phyloP scores from a whole-genome alignment of 2,329 filamentous ascomycete species.

The Alternaria panax region DNA sequence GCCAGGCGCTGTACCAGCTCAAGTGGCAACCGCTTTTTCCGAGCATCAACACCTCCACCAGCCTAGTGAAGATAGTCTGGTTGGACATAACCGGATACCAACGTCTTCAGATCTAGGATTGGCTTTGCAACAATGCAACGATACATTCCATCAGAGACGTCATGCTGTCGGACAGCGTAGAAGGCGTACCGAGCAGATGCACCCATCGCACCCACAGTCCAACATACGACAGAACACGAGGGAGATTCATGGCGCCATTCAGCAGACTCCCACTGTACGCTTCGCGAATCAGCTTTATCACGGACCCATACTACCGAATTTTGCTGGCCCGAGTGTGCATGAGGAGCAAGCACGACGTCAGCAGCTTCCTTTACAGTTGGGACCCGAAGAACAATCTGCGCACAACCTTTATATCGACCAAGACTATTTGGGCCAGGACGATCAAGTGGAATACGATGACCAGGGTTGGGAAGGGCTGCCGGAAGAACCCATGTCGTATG shows the following conservation, averaged over 20 bases:
- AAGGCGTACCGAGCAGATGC: not conserved
- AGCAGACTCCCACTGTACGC: conserved; percentile 24
- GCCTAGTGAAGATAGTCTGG: not conserved
- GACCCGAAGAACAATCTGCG: not conserved
- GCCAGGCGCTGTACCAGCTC: conserved; percentile 1
- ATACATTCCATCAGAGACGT: conserved; percentile 22
- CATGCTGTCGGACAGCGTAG: conserved; percentile 4
- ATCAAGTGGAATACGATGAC: not conserved
- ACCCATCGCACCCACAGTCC: not conserved
- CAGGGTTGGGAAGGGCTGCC: conserved; percentile 2
- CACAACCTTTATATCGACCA: not conserved
- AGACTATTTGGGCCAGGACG: conserved; percentile 1
- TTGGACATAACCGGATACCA: conserved; percentile 9
- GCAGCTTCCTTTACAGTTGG: conserved; percentile 1
- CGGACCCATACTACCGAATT: conserved; percentile 15
- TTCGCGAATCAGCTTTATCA: conserved; percentile 15
- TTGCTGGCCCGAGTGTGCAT: conserved; percentile 34
- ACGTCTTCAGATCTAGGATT: conserved; percentile 34
- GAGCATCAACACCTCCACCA: not conserved
- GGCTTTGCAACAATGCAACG: conserved; percentile 38
- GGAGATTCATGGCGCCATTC: not conserved
- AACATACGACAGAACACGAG: not conserved
- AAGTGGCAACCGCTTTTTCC: not conserved
- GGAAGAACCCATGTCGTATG: not conserved
- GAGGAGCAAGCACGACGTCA: conserved; percentile 35